phyloP scores from a whole-genome alignment of 768 basidiomycete species.

The Naganishia kalamii region DNA sequence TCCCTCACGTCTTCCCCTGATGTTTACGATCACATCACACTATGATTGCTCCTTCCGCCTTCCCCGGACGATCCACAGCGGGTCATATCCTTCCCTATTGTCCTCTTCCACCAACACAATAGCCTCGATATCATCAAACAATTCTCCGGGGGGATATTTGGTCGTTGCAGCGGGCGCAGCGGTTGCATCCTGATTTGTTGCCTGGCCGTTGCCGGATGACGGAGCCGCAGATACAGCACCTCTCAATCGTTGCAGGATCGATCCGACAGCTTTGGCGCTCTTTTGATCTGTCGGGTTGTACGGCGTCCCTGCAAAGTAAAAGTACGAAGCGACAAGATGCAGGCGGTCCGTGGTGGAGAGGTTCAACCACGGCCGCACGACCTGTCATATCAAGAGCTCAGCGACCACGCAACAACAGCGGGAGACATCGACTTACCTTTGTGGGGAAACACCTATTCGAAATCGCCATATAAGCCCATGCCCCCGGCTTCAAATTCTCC shows the following conservation, averaged over 20 bases:
- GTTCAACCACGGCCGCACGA: slow-evolving; percentile 27
- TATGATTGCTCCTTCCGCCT: slow-evolving; percentile 4
- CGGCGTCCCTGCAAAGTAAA: slow-evolving; percentile 27
- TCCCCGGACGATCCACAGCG: slow-evolving; percentile 32
- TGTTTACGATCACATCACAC: no score
- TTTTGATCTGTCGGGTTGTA: slow-evolving; percentile 7
- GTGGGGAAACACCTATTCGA: slow-evolving; percentile 36
- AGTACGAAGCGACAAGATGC: slow-evolving; percentile 30
- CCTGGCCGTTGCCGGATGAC: neutral
- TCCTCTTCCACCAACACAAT: slow-evolving; percentile 9
- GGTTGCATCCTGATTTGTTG: neutral
- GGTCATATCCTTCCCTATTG: slow-evolving; percentile 21
- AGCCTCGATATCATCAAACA: slow-evolving; percentile 13
- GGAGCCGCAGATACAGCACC: neutral
- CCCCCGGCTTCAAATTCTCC: slow-evolving; percentile 11
- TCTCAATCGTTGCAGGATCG: slow-evolving; percentile 1
- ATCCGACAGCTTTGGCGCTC: slow-evolving; percentile 23
- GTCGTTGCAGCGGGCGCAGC: neutral
- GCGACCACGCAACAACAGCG: no score
- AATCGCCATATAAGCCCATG: slow-evolving; percentile 28
- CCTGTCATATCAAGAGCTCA: neutral
- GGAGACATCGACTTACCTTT: slow-evolving; percentile 25
- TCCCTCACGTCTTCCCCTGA: no score
- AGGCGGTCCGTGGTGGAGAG: slow-evolving; percentile 29
- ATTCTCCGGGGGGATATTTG: neutral